phyloP scores from a whole-genome alignment of 2,329 filamentous ascomycete species.

The Aspergillus costaricaensis region DNA sequence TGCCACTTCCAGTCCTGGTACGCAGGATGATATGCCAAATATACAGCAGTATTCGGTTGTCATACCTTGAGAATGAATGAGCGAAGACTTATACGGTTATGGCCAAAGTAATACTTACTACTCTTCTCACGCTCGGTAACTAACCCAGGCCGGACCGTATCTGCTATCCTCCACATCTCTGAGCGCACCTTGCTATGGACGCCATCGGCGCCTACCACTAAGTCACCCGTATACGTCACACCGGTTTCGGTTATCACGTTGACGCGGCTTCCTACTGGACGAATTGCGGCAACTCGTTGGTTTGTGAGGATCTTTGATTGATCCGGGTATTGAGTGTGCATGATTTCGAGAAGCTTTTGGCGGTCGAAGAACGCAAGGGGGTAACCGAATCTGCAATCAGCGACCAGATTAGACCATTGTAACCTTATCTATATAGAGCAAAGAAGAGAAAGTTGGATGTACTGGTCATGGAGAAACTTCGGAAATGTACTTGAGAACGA shows the following conservation, averaged over 20 bases:
- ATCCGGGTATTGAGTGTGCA: slow-evolving; percentile 9
- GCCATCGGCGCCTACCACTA: slow-evolving; percentile 13
- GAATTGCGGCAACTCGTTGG: not conserved
- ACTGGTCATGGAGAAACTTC: not conserved
- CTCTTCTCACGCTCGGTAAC: not conserved
- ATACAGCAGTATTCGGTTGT: slow-evolving; percentile 29
- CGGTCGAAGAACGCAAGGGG: slow-evolving; percentile 14
- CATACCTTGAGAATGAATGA: not conserved
- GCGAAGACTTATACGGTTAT: not conserved
- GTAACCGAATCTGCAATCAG: slow-evolving; percentile 9
- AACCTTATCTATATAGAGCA: too few species aligned
- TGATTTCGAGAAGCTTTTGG: slow-evolving; percentile 11
- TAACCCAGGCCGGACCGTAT: not conserved
- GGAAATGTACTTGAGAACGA: not conserved
- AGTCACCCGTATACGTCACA: not conserved
- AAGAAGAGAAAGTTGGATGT: too few species aligned
- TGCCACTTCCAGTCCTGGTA: slow-evolving; percentile 11
- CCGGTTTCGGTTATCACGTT: not conserved
- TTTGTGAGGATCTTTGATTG: not conserved
- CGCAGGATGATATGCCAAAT: slow-evolving; percentile 28
- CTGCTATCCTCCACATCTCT: slow-evolving; percentile 9
- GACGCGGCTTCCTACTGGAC: not conserved
- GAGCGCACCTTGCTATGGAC: slow-evolving; percentile 9
- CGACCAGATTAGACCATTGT: too few species aligned
- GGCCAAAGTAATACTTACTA: not conserved